Conservation (phyloP, 805 yeast genomes). For the Cyberlindnera saturnus region DNA sequence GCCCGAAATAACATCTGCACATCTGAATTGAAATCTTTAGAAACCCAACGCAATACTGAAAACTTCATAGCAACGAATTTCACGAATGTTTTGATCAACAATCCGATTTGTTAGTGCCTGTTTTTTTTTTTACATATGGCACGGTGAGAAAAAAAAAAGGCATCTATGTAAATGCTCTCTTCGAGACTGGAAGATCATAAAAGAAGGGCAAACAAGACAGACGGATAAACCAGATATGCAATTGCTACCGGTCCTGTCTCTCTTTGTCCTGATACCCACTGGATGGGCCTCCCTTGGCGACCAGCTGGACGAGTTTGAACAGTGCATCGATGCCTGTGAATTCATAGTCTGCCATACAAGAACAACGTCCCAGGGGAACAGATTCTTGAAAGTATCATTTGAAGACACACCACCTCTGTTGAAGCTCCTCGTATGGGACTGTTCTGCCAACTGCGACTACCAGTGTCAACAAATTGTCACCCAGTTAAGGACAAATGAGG, state of each 20-base stretch:
- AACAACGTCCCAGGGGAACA: conserved; percentile 4
- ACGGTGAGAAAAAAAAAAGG: neutral
- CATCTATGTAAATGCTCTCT: neutral
- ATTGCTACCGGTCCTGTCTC: neutral
- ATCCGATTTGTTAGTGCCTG: too few relatives aligned
- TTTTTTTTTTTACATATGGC: too few relatives aligned
- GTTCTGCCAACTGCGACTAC: conserved; percentile 82
- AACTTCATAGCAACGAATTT: too few relatives aligned
- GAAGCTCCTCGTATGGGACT: conserved; percentile 60
- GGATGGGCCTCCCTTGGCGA: conserved; percentile 11
- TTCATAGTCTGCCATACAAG: conserved; percentile 4
- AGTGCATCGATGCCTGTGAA: conserved; percentile 12
- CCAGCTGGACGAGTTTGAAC: conserved; percentile 9
- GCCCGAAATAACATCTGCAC: too few relatives aligned
- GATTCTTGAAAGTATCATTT: conserved; percentile 7
- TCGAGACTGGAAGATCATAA: too few relatives aligned
- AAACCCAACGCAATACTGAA: too few relatives aligned
- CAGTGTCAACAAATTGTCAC: conserved; percentile 83
- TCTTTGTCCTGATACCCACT: neutral
- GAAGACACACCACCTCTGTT: conserved; percentile 18
- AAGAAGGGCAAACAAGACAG: neutral
- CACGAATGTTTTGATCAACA: too few relatives aligned
- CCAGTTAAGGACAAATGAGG: conserved; percentile 35
- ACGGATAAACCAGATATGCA: neutral
- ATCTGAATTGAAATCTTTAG: too few relatives aligned